A percentile compares a stretch with the other conserved stretches of the same genome.
Conservation (phyloP, 177 flowering plant species). For the Vitis hybrid region DNA sequence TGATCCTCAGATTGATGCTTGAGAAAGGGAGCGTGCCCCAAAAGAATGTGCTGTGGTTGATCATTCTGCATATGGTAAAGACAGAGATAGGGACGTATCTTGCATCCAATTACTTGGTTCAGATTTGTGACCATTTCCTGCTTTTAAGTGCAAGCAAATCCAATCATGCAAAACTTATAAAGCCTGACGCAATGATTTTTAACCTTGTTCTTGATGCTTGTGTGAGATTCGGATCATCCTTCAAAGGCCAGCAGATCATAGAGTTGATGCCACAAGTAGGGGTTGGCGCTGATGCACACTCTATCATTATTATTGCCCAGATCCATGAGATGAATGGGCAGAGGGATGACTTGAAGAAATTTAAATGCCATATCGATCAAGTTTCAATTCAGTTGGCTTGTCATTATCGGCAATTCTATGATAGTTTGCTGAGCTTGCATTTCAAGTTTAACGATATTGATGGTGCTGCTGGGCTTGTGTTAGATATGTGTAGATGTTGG, state of each 20-base stretch:
- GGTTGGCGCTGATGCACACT: constrained; percentile 62
- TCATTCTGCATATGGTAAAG: constrained; percentile 76
- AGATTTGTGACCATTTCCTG: constrained; percentile 50
- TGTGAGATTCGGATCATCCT: constrained; percentile 45
- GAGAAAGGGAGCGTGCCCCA: constrained; percentile 37
- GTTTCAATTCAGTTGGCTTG: constrained; percentile 32
- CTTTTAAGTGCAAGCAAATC: constrained; percentile 15
- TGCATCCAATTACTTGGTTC: constrained; percentile 68
- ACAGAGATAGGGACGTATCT: constrained; percentile 58
- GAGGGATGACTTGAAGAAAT: constrained; percentile 71
- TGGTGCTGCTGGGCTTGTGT: constrained; percentile 60
- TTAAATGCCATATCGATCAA: constrained; percentile 42
- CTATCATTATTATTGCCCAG: constrained; percentile 48
- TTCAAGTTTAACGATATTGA: constrained; percentile 70
- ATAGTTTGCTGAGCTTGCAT: constrained; percentile 69
- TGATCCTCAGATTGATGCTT: constrained; percentile 58
- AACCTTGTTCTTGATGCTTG: constrained; percentile 84
- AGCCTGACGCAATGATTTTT: constrained; percentile 61
- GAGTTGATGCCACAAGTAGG: constrained; percentile 66
- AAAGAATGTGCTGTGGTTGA: constrained; percentile 31
- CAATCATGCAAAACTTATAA: constrained; percentile 23
- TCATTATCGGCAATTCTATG: constrained; percentile 65
- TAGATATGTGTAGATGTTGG: constrained; percentile 32
- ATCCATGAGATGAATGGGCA: constrained; percentile 74
- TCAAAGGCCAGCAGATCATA: constrained; percentile 65